A percentile compares a stretch with the other conserved stretches of the same genome.
Conservation (phyloP, 768 basidiomycete species). For the Auricularia cornea region DNA sequence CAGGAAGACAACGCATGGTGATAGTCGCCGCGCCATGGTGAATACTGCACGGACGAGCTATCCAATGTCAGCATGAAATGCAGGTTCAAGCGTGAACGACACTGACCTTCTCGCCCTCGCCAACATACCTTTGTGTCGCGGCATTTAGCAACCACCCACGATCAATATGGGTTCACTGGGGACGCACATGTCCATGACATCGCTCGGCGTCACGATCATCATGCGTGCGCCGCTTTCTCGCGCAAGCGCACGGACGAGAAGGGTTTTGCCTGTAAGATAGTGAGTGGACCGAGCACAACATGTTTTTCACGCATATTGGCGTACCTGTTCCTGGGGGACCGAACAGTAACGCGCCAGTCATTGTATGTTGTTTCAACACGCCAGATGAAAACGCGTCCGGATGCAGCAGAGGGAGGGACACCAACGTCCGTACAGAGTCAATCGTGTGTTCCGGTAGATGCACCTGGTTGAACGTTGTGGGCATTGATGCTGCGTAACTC, state of each 20-base stretch:
- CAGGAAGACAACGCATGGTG: constrained; percentile 89
- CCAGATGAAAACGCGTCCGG: constrained; percentile 83
- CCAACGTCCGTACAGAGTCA: constrained; percentile 85
- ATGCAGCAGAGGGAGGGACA: constrained; percentile 80
- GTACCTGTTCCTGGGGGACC: constrained; percentile 79
- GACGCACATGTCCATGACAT: constrained; percentile 81
- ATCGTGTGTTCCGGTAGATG: constrained; percentile 84
- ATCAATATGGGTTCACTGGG: no score
- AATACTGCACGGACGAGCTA: constrained; percentile 87
- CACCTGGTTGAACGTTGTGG: constrained; percentile 80
- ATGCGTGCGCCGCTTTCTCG: constrained; percentile 92
- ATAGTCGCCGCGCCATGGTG: constrained; percentile 71
- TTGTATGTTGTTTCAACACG: constrained; percentile 83
- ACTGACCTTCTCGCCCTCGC: neutral
- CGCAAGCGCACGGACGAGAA: constrained; percentile 83
- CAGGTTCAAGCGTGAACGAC: neutral
- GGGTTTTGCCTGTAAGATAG: constrained; percentile 51
- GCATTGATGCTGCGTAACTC: constrained; percentile 46
- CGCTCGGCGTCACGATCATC: constrained; percentile 83
- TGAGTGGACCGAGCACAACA: no score
- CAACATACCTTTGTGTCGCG: neutral
- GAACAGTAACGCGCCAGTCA: constrained; percentile 86
- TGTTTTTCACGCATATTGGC: no score
- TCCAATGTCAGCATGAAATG: constrained; percentile 49
- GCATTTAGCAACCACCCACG: constrained; percentile 35